Percentiles rank a stretch among this genome's conserved stretches.
phyloP scores from a whole-genome alignment of 1,284 basidiomycete species.

The Volvariella volvacea region DNA sequence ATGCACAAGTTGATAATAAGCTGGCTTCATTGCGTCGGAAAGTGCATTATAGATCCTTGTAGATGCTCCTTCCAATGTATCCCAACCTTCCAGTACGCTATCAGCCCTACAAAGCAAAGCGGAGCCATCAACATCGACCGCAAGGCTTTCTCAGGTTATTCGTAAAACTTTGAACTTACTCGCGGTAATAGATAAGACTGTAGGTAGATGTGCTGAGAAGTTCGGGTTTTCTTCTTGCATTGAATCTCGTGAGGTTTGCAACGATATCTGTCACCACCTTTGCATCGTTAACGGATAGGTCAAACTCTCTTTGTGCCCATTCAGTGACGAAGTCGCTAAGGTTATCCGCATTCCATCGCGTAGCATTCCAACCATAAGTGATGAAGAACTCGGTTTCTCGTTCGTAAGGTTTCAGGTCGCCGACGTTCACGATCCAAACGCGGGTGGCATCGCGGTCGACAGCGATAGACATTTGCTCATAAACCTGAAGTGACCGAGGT shows the following conservation, averaged over 20 bases:
- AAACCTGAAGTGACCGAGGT: slow-evolving; percentile 29
- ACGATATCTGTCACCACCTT: slow-evolving; percentile 44
- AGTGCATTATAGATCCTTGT: slow-evolving; percentile 50
- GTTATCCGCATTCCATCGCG: slow-evolving; percentile 45
- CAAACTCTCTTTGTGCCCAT: slow-evolving; percentile 67
- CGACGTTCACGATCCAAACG: slow-evolving; percentile 60
- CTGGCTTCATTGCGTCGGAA: slow-evolving; percentile 36
- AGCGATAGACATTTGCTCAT: slow-evolving; percentile 57
- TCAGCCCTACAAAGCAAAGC: slow-evolving; percentile 39
- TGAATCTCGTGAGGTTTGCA: slow-evolving; percentile 53
- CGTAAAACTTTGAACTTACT: slow-evolving; percentile 35
- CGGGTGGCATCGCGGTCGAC: slow-evolving; percentile 48
- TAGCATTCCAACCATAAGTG: slow-evolving; percentile 53
- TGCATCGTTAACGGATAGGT: slow-evolving; percentile 31
- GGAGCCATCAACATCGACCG: neutral
- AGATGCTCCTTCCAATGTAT: slow-evolving; percentile 40
- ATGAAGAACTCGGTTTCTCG: slow-evolving; percentile 68
- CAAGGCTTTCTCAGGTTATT: neutral
- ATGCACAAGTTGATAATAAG: slow-evolving; percentile 65
- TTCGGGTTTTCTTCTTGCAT: slow-evolving; percentile 62
- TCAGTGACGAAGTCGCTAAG: slow-evolving; percentile 43
- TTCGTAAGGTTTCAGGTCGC: slow-evolving; percentile 71
- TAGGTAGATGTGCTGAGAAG: slow-evolving; percentile 56
- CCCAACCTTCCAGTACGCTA: slow-evolving; percentile 43
- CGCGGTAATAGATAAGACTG: slow-evolving; percentile 59